A percentile compares a stretch with the other conserved stretches of the same genome.
Conservation (phyloP, 306 rosid species). For the Senna siamea region DNA sequence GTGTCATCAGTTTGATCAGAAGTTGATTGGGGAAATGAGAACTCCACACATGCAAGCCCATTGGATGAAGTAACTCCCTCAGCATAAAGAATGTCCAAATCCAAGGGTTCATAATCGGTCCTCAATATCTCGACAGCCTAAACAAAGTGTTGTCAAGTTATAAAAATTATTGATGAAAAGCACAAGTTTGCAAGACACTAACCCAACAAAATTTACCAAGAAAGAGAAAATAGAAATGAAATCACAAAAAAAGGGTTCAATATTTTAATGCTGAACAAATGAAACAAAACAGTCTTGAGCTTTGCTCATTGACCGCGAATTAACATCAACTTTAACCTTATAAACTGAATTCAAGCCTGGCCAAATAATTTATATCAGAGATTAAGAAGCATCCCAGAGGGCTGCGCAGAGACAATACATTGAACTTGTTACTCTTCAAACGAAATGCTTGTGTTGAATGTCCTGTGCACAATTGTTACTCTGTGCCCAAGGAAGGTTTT, state of each 20-base stretch:
- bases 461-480: neutral
- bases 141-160: conserved; percentile 41
- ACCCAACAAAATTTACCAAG: conserved; percentile 12
- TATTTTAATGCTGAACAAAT: conserved; percentile 22
- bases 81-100: conserved; percentile 87
- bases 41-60: conserved; percentile 92
- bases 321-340: conserved; percentile 26
- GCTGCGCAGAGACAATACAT: conserved; percentile 11
- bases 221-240: conserved; percentile 15
- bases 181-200: conserved; percentile 38
- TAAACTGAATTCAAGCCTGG: conserved; percentile 7
- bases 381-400: conserved; percentile 12
- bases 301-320: conserved; percentile 8
- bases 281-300: conserved; percentile 28
- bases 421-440: neutral
- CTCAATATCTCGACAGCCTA: conserved; percentile 87
- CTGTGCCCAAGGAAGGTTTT: neutral
- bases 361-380: conserved; percentile 12
- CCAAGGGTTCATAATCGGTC: conserved; percentile 89
- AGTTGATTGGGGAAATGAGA: conserved; percentile 80
- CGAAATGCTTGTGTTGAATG: neutral
- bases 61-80: conserved; percentile 97
- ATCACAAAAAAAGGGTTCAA: conserved; percentile 16
- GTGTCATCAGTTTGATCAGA: conserved; percentile 61
- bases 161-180: conserved; percentile 35